Conservation (phyloP, 306 rosid genomes). For the Cucurbita maxima region DNA sequence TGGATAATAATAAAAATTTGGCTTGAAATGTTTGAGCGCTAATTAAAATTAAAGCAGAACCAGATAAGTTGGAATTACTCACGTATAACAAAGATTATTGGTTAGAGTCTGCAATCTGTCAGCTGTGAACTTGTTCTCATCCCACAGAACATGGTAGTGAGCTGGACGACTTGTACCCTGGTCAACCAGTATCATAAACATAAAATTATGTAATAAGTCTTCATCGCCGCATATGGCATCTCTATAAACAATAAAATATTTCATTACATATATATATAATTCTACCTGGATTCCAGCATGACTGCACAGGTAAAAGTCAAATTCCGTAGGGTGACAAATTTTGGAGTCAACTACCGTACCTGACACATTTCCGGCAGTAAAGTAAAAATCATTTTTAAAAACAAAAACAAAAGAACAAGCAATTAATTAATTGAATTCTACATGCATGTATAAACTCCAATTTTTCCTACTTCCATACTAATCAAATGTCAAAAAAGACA, state of each 20-base stretch:
- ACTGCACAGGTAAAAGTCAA: constrained; percentile 84
- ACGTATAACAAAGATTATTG: constrained; percentile 93
- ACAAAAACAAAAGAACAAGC: not conserved
- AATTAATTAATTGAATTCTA: not conserved
- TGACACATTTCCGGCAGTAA: constrained; percentile 14
- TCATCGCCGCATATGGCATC: not conserved
- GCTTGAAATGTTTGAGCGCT: not conserved
- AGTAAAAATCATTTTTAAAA: not conserved
- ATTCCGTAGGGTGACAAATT: constrained; percentile 90
- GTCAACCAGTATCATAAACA: not conserved
- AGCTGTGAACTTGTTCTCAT: constrained; percentile 84
- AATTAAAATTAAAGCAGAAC: not conserved
- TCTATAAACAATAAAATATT: not conserved
- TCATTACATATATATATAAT: not conserved
- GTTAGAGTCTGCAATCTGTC: constrained; percentile 73
- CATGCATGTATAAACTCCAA: not conserved
- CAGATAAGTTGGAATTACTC: constrained; percentile 8
- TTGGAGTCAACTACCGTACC: constrained; percentile 95
- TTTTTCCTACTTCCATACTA: not conserved
- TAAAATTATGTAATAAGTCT: not conserved
- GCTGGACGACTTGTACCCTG: constrained; percentile 99
- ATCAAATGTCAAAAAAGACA: not conserved
- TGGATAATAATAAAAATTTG: not conserved
- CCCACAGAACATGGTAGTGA: constrained; percentile 94
- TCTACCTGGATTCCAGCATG: constrained; percentile 93